Percentiles rank a stretch among this genome's conserved stretches.
These are phyloP conservation scores for Elongisporangium undulatum DNA, from an alignment of 352 stramenopile genomes.

Conservation along the genomic window DNA sequence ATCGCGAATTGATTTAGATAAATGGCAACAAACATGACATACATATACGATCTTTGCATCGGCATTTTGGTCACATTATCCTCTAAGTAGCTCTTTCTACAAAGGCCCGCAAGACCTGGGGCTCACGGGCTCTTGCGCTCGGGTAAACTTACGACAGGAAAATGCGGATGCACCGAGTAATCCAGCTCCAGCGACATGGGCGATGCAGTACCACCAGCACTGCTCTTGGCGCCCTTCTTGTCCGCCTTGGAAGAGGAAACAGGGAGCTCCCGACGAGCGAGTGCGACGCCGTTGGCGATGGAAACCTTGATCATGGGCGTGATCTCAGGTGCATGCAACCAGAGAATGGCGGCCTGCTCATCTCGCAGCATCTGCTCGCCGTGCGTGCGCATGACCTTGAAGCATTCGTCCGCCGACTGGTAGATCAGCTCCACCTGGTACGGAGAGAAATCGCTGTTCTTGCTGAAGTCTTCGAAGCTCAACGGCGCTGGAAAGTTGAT, in stretches of 20 bases:
- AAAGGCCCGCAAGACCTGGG: not conserved
- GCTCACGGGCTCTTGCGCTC: conserved; percentile 13
- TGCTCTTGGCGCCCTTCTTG: conserved; percentile 24
- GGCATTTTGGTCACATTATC: not conserved
- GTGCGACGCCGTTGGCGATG: conserved; percentile 57
- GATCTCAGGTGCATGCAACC: conserved; percentile 24
- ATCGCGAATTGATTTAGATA: not conserved
- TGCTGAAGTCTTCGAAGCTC: conserved; percentile 59
- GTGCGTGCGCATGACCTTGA: conserved; percentile 56
- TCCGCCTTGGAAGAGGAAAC: conserved; percentile 10
- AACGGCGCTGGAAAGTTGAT: conserved; percentile 70
- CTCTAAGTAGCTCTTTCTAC: not conserved
- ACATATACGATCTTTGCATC: not conserved
- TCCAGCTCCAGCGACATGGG: conserved; percentile 34
- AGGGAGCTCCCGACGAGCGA: conserved; percentile 46
- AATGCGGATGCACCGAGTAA: conserved; percentile 67
- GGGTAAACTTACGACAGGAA: conserved; percentile 50
- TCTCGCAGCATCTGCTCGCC: conserved; percentile 48
- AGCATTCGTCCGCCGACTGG: conserved; percentile 83
- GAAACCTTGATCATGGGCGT: conserved; percentile 51
- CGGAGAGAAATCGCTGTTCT: conserved; percentile 79
- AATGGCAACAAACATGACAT: not conserved
- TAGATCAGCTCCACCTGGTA: conserved; percentile 75
- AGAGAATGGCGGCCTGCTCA: conserved; percentile 17
- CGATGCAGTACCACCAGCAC: conserved; percentile 4